Conservation (phyloP, 192 early-diverging fungal species). For the Helicostylum pulchrum region DNA sequence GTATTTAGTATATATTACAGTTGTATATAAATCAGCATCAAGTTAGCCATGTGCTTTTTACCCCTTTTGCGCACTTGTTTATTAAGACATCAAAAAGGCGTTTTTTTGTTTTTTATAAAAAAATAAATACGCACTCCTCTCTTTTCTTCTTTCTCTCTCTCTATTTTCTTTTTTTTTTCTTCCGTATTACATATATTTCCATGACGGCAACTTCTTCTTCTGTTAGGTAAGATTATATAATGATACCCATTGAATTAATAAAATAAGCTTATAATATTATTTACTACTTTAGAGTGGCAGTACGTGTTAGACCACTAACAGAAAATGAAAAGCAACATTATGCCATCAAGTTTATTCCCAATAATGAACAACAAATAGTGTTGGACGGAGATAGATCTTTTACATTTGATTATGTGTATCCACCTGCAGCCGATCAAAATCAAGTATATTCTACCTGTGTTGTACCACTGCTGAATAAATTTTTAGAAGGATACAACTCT, state of each 20-base stretch:
- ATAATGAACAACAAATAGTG: constrained; percentile 54
- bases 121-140: background rate
- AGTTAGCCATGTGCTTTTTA: too few species aligned
- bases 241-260: background rate
- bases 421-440: constrained; percentile 48
- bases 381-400: constrained; percentile 61
- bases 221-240: constrained; percentile 11
- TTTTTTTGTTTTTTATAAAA: background rate
- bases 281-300: constrained; percentile 60
- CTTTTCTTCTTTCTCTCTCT: background rate
- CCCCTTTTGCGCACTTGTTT: too few species aligned
- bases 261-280: background rate
- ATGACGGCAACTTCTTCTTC: constrained; percentile 13
- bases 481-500: constrained; percentile 84
- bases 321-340: constrained; percentile 64
- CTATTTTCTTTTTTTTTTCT: background rate
- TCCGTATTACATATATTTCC: background rate
- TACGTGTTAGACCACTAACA: constrained; percentile 76
- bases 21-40: too few species aligned
- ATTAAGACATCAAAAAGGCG: too few species aligned
- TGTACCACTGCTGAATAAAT: constrained; percentile 57
- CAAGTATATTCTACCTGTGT: constrained; percentile 58
- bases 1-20: too few species aligned
- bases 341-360: constrained; percentile 51
- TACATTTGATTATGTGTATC: constrained; percentile 71